These are phyloP conservation scores for Fusarium sulawesiense DNA, from an alignment of 2,329 filamentous ascomycete genomes.

Conservation along the genomic window DNA sequence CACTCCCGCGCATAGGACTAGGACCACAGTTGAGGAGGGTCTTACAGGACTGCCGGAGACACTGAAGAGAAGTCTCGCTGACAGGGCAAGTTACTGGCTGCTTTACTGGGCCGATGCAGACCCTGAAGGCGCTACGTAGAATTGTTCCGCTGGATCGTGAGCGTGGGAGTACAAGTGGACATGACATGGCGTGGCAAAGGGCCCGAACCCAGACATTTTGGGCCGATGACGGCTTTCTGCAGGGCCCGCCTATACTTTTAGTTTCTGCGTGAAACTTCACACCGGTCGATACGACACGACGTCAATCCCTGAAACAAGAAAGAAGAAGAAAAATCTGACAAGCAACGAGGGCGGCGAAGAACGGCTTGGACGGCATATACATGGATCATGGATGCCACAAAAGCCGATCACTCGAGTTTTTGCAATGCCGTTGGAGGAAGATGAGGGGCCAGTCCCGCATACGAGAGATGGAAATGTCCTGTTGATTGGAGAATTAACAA, in stretches of 20 bases:
- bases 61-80: background rate
- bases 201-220: slow-evolving; percentile 21
- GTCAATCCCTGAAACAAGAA: slow-evolving; percentile 18
- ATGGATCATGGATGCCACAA: slow-evolving; percentile 26
- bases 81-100: background rate
- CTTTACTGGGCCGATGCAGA: slow-evolving; percentile 20
- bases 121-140: slow-evolving; percentile 31
- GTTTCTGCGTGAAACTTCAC: slow-evolving; percentile 6
- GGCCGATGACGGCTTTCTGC: slow-evolving; percentile 39
- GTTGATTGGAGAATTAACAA: slow-evolving; percentile 31
- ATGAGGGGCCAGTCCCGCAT: slow-evolving; percentile 27
- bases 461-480: slow-evolving; percentile 3
- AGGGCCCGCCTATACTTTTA: slow-evolving; percentile 5
- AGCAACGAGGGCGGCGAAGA: slow-evolving; percentile 13
- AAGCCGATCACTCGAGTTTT: slow-evolving; percentile 31
- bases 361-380: slow-evolving; percentile 24
- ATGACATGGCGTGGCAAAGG: slow-evolving; percentile 1
- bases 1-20: slow-evolving; percentile 21
- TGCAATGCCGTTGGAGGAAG: slow-evolving; percentile 28
- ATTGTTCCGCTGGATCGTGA: slow-evolving; percentile 22
- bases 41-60: slow-evolving; percentile 21
- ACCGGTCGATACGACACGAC: slow-evolving; percentile 18
- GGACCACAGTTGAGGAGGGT: slow-evolving; percentile 17
- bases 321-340: slow-evolving; percentile 23
- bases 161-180: background rate